Conservation (phyloP, 192 early-diverging fungal genomes). For the Backusella sp. region DNA sequence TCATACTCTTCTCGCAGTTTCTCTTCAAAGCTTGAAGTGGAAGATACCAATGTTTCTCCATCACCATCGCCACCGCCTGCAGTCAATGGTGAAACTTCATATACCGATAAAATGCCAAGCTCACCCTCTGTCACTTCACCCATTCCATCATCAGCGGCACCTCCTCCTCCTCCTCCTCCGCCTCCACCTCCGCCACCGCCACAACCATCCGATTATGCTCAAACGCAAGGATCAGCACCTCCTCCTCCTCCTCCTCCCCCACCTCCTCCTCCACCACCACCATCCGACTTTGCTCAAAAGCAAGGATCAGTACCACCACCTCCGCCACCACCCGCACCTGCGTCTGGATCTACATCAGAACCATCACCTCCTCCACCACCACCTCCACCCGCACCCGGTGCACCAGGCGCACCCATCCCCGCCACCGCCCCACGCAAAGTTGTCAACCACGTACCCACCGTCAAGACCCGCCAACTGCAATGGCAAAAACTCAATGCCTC, state of each 20-base stretch:
- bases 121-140: conserved; percentile 9
- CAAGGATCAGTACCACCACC: not conserved
- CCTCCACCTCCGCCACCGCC: conserved; percentile 12
- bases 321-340: not conserved
- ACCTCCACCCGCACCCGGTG: conserved; percentile 3
- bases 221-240: not conserved
- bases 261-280: conserved; percentile 15
- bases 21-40: not conserved
- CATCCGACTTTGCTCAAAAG: not conserved
- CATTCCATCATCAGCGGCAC: conserved; percentile 2
- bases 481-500: conserved; percentile 34
- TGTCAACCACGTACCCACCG: conserved; percentile 23
- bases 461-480: conserved; percentile 31
- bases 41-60: not conserved
- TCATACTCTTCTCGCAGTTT: not conserved
- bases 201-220: not conserved
- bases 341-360: not conserved
- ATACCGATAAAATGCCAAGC: not conserved
- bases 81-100: not conserved
- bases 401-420: not conserved
- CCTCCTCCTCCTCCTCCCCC: not conserved
- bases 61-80: not conserved
- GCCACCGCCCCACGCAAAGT: conserved; percentile 12
- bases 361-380: conserved; percentile 12
- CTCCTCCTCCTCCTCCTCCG: conserved; percentile 21